Base-by-base conservation (phyloP, 2,329 filamentous ascomycete genomes). In the Tolypocladium sp. region DNA sequence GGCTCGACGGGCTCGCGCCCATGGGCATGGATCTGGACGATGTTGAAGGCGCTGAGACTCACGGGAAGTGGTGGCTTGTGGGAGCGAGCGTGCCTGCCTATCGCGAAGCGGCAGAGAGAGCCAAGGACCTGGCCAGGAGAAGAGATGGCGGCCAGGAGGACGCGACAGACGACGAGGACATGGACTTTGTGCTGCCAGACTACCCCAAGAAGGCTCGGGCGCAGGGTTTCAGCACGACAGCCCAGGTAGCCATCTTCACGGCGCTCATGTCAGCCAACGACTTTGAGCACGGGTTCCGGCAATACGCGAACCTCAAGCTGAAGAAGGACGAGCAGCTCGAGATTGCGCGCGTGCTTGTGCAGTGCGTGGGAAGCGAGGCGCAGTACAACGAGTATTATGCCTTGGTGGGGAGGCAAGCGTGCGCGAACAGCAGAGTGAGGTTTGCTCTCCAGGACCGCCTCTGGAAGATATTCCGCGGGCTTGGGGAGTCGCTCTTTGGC, bases 51-150 rank as follows among this genome's bases (percentile, higher is more conserved):
- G 88, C 88, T 0, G 89, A 93, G 46, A 93, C 89, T 70, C 90
- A 88, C 69, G 94, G 94, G 1, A 97, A 96, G 76, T 99, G 94
- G 94, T 99, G 94, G 94, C 84, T 97, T 25, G 90, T 97, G 6
- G 94, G 94, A 57, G 93, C 94, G n/a, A 96, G 92, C 72, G 97
- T 93, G 84, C 77, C 81, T 4, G 83, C 61, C 25, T 74, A 70
- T 56, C 49, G 38, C 25, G 52, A 60, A 42, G 37, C 35, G 15
- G 30, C 53, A 3, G 58, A 59, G 42, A 61, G 55, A 55, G 57
- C 42, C 60, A 65, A 6, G 65, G 63, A 38, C 57, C 65, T 52
- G 58, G 66, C 52, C 60, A 63, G 20, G 57, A 62, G 25, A 49
- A 55, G n/a, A 44, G 66, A 65, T 41, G 65, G 66, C 22, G 59